Conservation (phyloP, 2,329 filamentous ascomycete genomes). For the Parastagonospora avenae region DNA sequence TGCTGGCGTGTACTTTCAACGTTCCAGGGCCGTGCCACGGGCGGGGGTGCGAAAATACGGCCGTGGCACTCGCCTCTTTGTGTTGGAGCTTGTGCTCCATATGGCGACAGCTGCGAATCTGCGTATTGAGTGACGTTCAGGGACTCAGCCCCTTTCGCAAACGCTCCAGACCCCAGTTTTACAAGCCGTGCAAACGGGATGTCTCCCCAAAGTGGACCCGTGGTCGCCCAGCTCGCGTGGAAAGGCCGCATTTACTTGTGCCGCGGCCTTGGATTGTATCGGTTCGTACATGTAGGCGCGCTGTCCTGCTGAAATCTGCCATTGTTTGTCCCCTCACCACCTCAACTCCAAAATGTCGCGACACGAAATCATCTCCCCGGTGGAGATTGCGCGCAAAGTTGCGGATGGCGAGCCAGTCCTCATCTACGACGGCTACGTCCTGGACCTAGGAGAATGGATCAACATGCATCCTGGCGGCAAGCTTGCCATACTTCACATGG, state of each 20-base stretch:
- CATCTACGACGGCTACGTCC: constrained; percentile 60
- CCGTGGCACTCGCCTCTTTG: constrained; percentile 2
- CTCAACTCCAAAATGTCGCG: constrained; percentile 20
- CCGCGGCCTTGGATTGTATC: not conserved
- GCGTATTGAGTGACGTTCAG: not conserved
- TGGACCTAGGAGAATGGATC: constrained; percentile 65
- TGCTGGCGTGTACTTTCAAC: not conserved
- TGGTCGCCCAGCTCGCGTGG: not conserved
- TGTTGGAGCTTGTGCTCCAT: not conserved
- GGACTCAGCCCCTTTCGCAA: constrained; percentile 2
- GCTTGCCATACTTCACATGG: constrained; percentile 66
- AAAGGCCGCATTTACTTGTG: not conserved
- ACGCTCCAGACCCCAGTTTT: constrained; percentile 1
- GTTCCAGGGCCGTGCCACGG: not conserved
- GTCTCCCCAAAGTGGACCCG: not conserved
- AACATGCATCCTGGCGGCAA: constrained; percentile 63
- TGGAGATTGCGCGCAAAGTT: constrained; percentile 58
- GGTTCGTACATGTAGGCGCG: not conserved
- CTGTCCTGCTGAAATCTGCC: not conserved
- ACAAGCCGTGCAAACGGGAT: not conserved
- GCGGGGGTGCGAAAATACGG: not conserved
- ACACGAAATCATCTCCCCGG: constrained; percentile 48
- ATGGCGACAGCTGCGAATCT: not conserved
- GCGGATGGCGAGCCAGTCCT: constrained; percentile 62
- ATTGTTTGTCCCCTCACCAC: not conserved